Conservation (phyloP, 2,329 filamentous ascomycete species). For the Aphanoascus verrucosus region DNA sequence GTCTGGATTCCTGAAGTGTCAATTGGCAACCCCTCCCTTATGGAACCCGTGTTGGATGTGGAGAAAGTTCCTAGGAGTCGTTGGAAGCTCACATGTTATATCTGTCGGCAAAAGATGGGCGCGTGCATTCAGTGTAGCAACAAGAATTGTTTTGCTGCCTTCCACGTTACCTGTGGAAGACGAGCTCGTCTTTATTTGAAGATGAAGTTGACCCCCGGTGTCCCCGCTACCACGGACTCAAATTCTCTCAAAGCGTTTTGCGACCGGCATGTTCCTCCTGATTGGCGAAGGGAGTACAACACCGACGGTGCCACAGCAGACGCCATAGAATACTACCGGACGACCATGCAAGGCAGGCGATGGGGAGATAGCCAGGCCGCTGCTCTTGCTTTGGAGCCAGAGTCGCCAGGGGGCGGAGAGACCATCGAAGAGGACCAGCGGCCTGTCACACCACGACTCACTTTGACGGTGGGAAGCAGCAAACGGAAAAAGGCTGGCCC, state of each 20-base stretch:
- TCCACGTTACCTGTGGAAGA: constrained; percentile 92
- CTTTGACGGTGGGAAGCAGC: constrained; percentile 45
- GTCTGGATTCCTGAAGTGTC: constrained; percentile 99
- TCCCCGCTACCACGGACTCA: constrained; percentile 64
- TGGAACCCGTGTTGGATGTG: constrained; percentile 96
- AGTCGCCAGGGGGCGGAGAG: constrained; percentile 48
- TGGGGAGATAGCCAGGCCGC: constrained; percentile 88
- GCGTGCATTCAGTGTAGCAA: constrained; percentile 97
- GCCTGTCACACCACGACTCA: constrained; percentile 39
- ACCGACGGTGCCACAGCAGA: constrained; percentile 70
- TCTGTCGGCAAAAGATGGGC: constrained; percentile 95
- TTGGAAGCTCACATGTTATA: constrained; percentile 91
- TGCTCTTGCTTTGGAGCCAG: constrained; percentile 69
- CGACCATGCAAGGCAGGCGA: constrained; percentile 74
- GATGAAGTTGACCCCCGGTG: constrained; percentile 88
- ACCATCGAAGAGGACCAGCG: constrained; percentile 36
- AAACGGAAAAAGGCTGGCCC: constrained; percentile 46
- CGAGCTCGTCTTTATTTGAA: constrained; percentile 78
- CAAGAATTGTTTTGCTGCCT: constrained; percentile 92
- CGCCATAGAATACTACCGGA: constrained; percentile 80
- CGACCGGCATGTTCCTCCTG: constrained; percentile 82
- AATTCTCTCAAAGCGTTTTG: constrained; percentile 89
- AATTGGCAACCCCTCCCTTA: constrained; percentile 89
- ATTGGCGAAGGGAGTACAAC: constrained; percentile 78
- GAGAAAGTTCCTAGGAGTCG: constrained; percentile 92